Evolutionary conservation across 164 flowering plant genomes (phyloP).

Genomic region (Umbellularia californica): DNA sequence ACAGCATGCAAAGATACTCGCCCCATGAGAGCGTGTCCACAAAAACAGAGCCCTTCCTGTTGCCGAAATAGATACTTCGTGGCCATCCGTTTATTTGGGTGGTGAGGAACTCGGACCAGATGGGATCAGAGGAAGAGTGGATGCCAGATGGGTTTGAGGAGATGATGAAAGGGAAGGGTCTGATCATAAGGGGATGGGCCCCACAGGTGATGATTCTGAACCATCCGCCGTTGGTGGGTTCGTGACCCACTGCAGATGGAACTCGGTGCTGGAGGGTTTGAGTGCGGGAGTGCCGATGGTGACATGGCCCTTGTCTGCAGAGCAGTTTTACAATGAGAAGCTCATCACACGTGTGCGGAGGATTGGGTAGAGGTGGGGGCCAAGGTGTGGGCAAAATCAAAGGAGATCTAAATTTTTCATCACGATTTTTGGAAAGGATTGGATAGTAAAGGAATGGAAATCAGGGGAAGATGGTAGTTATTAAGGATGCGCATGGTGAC

Average conservation of each 20-base stretch:
- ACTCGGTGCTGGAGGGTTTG: conserved; percentile 5
- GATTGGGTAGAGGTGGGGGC: conserved; percentile 25
- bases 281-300: conserved; percentile 19
- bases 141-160: conserved; percentile 8
- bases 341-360: conserved; percentile 8
- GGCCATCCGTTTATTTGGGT: conserved; percentile 55
- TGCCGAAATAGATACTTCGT: conserved; percentile 10
- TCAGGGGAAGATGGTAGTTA: too few species aligned
- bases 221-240: not conserved
- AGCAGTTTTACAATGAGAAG: conserved; percentile 20
- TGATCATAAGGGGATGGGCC: conserved; percentile 29
- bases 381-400: not conserved
- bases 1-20: too few species aligned
- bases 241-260: not conserved
- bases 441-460: too few species aligned
- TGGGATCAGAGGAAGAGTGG: not conserved
- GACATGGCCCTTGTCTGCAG: conserved; percentile 16
- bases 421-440: too few species aligned
- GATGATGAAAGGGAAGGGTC: conserved; percentile 19
- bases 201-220: conserved; percentile 16
- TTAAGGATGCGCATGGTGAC: too few species aligned
- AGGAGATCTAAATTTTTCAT: too few species aligned
- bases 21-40: too few species aligned
- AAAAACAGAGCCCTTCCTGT: not conserved
- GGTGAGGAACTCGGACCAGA: conserved; percentile 8